Base-by-base conservation (phyloP, 192 early-diverging fungal genomes). In the Cetraspora pellucida region DNA sequence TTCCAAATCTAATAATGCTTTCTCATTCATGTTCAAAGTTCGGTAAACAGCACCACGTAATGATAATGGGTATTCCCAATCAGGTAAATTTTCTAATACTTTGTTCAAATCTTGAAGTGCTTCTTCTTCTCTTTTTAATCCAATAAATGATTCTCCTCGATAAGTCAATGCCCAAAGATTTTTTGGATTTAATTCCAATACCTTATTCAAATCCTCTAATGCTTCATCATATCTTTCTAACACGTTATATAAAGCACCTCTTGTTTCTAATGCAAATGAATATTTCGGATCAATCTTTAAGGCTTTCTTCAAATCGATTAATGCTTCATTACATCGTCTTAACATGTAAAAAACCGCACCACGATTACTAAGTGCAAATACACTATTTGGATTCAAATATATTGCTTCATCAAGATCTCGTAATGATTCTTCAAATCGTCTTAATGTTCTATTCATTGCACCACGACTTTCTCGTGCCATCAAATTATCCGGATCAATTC, bases 401-500 rank as follows among this genome's bases (percentile, higher is more conserved):
- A 76, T 11, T 10, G 63, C 74, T 54, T 76, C 21, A 10, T 76
- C 61, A 21, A 76, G 45, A 76, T 76, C 74, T 54, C 45, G 17
- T 16, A 65, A 31, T 0, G 74, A 45, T 13, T 76, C 74, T 61
- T 76, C 74, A 66, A 65, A 76, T 28, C 63, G 13, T 52, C 61
- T 19, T 13, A 76, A 37, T 4, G 63, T 52, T 52, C 74, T 25
- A 76, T 52, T 58, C 11, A 76, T 17, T 14, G 44, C 74, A 30
- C 74, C 74, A 23, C 74, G 45, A 61, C 50, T 63, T 54, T 65
- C 54, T 49, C 50, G 19, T 65, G 61, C 61, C 9, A 65, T 30
- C 5, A 55, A 1, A 76, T 76, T 49, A 25, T 76, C 46, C 10
- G 74, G 74, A 49, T 63, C 63, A 27, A 63, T 4, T 28, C 11